Percentiles rank a stretch among this genome's conserved stretches.
Conservation (phyloP, 306 rosid species). For the Ammopiptanthus mongolicus region DNA sequence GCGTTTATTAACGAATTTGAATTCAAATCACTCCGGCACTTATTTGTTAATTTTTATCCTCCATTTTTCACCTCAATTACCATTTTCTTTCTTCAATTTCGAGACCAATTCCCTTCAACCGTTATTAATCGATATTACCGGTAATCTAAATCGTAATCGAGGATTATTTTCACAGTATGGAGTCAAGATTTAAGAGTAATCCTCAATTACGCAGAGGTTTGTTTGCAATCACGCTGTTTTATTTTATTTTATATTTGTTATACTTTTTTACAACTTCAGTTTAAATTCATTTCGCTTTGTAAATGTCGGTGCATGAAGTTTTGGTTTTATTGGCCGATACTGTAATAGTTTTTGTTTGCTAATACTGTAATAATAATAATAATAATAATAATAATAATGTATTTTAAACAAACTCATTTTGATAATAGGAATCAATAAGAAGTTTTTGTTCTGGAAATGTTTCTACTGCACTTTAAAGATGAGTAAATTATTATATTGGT, state of each 20-base stretch:
- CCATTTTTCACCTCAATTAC: constrained; percentile 76
- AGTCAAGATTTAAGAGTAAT: constrained; percentile 61
- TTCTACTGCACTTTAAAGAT: background rate
- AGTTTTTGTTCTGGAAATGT: background rate
- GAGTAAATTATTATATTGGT: background rate
- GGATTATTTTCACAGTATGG: constrained; percentile 46
- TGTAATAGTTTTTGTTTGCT: background rate
- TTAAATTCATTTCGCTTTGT: background rate
- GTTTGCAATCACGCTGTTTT: background rate
- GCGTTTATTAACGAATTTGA: constrained; percentile 62
- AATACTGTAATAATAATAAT: background rate
- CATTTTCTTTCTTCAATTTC: constrained; percentile 36
- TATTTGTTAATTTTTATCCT: constrained; percentile 76
- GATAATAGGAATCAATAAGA: background rate
- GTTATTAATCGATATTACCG: constrained; percentile 14
- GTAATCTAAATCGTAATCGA: constrained; percentile 11
- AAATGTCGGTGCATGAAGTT: background rate
- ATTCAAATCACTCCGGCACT: constrained; percentile 69
- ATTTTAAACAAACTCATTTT: background rate
- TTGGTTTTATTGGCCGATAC: background rate
- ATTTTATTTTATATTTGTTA: background rate
- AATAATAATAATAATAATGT: background rate
- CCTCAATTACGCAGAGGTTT: constrained; percentile 79
- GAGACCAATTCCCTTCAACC: constrained; percentile 42
- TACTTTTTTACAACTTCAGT: background rate